Base-by-base conservation (phyloP, 192 early-diverging fungal species). In the Gigaspora rosea region DNA sequence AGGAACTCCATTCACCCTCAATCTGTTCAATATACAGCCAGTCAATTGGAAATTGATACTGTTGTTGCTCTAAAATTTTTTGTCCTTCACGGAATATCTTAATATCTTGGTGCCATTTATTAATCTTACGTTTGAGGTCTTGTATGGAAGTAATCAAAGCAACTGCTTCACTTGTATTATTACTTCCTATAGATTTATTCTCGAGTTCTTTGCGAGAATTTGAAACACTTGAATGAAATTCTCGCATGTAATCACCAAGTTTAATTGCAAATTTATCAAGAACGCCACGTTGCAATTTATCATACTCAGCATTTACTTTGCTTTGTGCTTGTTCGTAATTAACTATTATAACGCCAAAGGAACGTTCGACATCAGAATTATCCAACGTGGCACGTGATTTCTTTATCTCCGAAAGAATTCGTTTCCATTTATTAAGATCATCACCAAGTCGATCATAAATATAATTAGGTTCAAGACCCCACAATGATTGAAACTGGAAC, bases 291-390 rank as follows among this genome's bases (percentile, higher is more conserved):
- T 99, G 98, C 98, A 97, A 99, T 73, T 85, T 88, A 78, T 99
- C 98, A 86, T 99, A 99, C 79, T 97, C 95, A 58, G 91, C 89
- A 68, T 97, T 99, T 66, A 99, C 96, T 80, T 98, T 99, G 65
- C 90, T 88, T 82, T 99, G 98, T n/a, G 98, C 97, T 82, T 96
- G 95, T 78, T 93, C 96, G 83, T 98, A 99, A 80, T 99, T 94
- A 47, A 99, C 86, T 0, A 96, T 87, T 20, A 91, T 86, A 13
- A 92, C 86, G 10, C 95, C 96, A 81, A 99, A 96, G 0, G 90
- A 88, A 81, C 95, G 92, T 52, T 89, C 87, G 0, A 93, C 96
- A 79, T 96, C 95, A 0, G 95, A 93, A 74, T 95, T 99, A 87
- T 99, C 97, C 84, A 99, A 99, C 0, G 97, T 98, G 1, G 88